These are phyloP conservation scores for Diutina neorugosa DNA, from an alignment of 1,139 yeast genomes.

Conservation along the genomic window DNA sequence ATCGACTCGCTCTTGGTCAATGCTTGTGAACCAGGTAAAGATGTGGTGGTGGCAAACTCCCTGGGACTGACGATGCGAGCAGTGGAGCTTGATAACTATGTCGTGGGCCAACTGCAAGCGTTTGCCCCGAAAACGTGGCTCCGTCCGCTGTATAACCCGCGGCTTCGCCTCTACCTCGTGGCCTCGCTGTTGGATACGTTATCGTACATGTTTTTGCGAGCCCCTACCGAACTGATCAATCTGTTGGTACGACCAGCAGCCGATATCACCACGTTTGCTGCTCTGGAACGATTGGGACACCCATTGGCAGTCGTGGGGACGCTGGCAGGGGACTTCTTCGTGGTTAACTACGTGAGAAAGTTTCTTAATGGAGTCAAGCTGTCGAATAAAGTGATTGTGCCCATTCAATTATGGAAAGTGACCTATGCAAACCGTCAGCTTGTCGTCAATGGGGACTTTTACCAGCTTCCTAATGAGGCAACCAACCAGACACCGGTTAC, in stretches of 20 bases:
- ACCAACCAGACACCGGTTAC: constrained; percentile 17
- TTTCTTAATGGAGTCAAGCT: constrained; percentile 22
- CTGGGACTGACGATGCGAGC: constrained; percentile 34
- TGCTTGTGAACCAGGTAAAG: constrained; percentile 15
- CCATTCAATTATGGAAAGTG: constrained; percentile 27
- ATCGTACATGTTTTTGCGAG: constrained; percentile 18
- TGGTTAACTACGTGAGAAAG: constrained; percentile 26
- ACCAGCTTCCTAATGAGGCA: constrained; percentile 18
- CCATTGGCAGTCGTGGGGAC: constrained; percentile 54
- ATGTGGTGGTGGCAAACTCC: constrained; percentile 29
- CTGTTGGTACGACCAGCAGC: constrained; percentile 19
- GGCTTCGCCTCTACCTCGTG: constrained; percentile 15
- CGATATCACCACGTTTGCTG: constrained; percentile 16
- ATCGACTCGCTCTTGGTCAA: constrained; percentile 32
- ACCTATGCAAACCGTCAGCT: constrained; percentile 8
- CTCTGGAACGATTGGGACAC: constrained; percentile 33
- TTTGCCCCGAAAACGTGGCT: constrained; percentile 7
- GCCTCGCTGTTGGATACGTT: constrained; percentile 20
- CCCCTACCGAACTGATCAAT: constrained; percentile 25
- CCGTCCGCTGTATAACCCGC: constrained; percentile 17
- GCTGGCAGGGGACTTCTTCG: constrained; percentile 41
- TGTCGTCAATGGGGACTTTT: constrained; percentile 16
- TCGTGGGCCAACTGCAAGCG: constrained; percentile 17
- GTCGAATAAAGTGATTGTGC: constrained; percentile 18
- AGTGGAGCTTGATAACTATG: constrained; percentile 30